These are phyloP conservation scores for Emergomyces pasteurianus DNA, from an alignment of 2,329 filamentous ascomycete genomes.

Conservation along the genomic window DNA sequence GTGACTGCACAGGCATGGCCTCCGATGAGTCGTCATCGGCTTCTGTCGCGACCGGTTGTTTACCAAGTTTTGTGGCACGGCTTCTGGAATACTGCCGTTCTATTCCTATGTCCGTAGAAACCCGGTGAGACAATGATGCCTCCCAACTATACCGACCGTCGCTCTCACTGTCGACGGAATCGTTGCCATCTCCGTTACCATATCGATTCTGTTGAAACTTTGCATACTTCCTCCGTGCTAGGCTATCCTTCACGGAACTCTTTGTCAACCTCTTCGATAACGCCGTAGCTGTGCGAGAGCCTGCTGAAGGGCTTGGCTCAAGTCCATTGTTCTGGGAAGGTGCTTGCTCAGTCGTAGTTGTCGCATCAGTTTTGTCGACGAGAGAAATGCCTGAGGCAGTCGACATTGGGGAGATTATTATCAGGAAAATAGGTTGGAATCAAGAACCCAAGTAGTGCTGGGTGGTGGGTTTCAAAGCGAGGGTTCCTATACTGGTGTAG, in stretches of 20 bases:
- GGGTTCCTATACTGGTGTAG: not conserved
- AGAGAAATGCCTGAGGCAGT: slow-evolving; percentile 21
- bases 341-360: slow-evolving; percentile 14
- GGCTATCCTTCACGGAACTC: slow-evolving; percentile 27
- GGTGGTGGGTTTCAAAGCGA: not conserved
- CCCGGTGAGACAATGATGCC: not conserved
- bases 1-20: not conserved
- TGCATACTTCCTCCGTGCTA: slow-evolving; percentile 34
- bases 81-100: not conserved
- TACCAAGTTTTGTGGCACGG: not conserved
- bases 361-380: slow-evolving; percentile 28
- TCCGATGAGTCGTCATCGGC: not conserved
- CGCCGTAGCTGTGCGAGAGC: slow-evolving; percentile 12
- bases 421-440: not conserved
- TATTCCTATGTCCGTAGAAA: not conserved
- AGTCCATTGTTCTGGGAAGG: slow-evolving; percentile 14
- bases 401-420: slow-evolving; percentile 14
- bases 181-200: slow-evolving; percentile 13
- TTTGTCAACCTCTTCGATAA: slow-evolving; percentile 22
- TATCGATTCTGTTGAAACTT: slow-evolving; percentile 45
- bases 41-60: not conserved
- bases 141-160: slow-evolving; percentile 5
- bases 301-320: slow-evolving; percentile 12
- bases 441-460: not conserved
- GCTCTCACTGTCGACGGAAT: not conserved